Base-by-base conservation (phyloP, 2,329 filamentous ascomycete species). In the Dothistroma pini region DNA sequence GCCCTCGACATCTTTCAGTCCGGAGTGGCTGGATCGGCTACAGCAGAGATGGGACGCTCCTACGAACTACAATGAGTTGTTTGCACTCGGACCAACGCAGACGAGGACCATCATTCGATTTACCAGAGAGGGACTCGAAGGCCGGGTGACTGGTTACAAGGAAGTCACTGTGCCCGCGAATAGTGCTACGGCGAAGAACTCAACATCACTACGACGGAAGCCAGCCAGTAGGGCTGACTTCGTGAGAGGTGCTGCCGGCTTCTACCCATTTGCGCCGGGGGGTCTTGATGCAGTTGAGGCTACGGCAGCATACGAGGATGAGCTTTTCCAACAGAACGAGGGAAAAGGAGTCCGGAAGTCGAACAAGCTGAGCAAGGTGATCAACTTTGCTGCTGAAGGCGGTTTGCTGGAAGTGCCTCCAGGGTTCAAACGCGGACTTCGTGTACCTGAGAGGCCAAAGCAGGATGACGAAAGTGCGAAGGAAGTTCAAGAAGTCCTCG, bases 101-200 rank as follows among this genome's bases (percentile, higher is more conserved):
- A 93, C 92, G 16, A 86, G 95, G 60, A 97, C 93, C n/a, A 88
- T 97, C 68, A 96, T 91, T 31, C 87, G 95, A 32, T 99, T 99
- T 75, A 89, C 87, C 50, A 85, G 95, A 58, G 91, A 96, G 76
- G 95, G 95, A 6, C 83, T 97, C 14, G 92, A 97, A 76, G 95
- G 95, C 22, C 85, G 89, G 56, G 93, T 99, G 25, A 96, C 91
- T 9, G 93, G 93, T 55, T 97, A 99, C 76, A 89, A 88, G 72
- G 95, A 97, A 74, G 90, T 97, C 55, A 97, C 95, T 0, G 87
- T 97, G 9, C 91, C 93, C 5, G 91, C 91, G 35, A 90, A 87
- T 70, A 96, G 89, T 70, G 91, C 90, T 16, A 97, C 90, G 16
- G 93, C 92, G 53, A 99, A 97, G 78, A 96, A 96, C 72, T 97